Evolutionary conservation across 2,329 filamentous ascomycete species (phyloP), one percentile per base, ranked within the genome.

Genomic region (Cyclaneusma minus): DNA sequence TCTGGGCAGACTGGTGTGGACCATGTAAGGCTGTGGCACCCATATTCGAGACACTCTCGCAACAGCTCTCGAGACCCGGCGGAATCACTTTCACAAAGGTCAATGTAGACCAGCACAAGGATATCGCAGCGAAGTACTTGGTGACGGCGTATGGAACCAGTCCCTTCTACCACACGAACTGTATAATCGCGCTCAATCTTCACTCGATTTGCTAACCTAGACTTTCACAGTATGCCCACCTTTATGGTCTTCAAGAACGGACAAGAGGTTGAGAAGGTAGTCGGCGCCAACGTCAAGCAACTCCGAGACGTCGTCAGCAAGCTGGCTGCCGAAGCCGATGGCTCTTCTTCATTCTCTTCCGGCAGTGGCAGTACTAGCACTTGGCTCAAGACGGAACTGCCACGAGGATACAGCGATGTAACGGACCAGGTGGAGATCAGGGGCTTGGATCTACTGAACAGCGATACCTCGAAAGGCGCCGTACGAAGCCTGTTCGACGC

Each of bases 11-110:
- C 45, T 89, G 79, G 75, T 92, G 80, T 47, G 74, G 60, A 17
- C 79, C 83, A 44, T 92, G 84, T 66, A 79, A 82, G 42, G 63
- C 69, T 37, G 84, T 95, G 38, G 79, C 78, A 5, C 82, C 85
- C 11, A 53, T 84, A 35, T 94, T 82, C 57, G 80, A 89, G 44
- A 59, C 74, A 47, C 67, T 94, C 25, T 73, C 84, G 16, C 48
- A 55, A 22, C 64, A 73, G 34, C 64, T 92, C 23, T 78, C 81
- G 11, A 67, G 72, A 27, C 67, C 76, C 10, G 71, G 74, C 39
- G 59, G 66, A 37, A 74, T 93, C 41, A 80, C 75, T 17, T 94
- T 95, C 50, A 71, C 72, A 49, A 93, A 89, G 58, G 66, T 94
- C 56, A 75, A 95, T 60, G 77, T 71, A 33, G 83, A 93, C 40